Evolutionary conservation across 805 yeast species (phyloP), one percentile per base, ranked within the genome.

Genomic region (Yarrowia yakushimensis): DNA sequence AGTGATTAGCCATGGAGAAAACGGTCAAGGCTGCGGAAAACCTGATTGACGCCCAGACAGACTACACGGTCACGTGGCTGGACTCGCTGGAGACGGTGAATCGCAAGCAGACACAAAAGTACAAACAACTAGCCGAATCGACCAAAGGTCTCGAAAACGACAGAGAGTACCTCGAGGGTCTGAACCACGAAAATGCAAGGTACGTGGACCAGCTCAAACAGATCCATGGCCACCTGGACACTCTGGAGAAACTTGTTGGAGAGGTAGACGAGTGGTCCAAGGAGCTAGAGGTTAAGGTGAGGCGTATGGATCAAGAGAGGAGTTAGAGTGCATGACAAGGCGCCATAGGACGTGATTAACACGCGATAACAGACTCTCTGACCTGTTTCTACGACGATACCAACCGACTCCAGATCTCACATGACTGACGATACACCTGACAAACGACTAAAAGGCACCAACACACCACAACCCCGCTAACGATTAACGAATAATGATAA

Each of bases 261-360:
- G 91, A 88, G 66, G 68, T 88, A 34, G 88, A 86, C 63, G 81
- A 79, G 64, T 85, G 87, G 82, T 78, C 85, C 6, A 71, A 76
- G 25, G 88, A 85, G 67, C 67, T 85, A 57, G 83, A 78, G 43
- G 77, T 77, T 5, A 82, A 83, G 68, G 67, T 65, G 12, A 60
- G 69, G 10, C 55, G 68, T 20, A 63, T 48, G 50, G 7, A 42
- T 31, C 33, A 30, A 18, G 28, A 39, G 30, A 13, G 62, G 37
- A 50, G 57, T 4, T 31, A 28, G 18, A n/a, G 3, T 5, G 11
- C 10, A n/a, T 12, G n/a, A 12, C 25, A 11, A 15, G 13, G 15
- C 13, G 20, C 17, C 20, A 18, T 10, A 18, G 15, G 22, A 36
- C 41, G 15, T 8, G 23, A 37, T 4, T 11, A 23, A 6, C 18